phyloP scores from a whole-genome alignment of 768 basidiomycete genomes.

The Roridomyces roridus region DNA sequence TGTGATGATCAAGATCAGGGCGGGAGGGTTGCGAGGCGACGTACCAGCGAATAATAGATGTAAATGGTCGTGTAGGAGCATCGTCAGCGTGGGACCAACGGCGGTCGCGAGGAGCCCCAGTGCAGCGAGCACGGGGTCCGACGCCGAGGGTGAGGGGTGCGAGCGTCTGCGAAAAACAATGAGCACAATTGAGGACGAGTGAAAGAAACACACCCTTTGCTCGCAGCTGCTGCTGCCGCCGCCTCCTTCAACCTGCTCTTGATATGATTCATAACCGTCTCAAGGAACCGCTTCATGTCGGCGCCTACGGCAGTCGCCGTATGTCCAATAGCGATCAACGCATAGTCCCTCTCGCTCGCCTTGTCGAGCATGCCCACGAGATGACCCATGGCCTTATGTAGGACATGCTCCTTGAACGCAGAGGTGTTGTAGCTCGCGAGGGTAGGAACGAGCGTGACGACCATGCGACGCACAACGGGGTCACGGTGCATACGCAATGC shows the following conservation, averaged over 20 bases:
- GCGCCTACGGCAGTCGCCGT: slow-evolving; percentile 90
- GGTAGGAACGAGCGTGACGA: slow-evolving; percentile 94
- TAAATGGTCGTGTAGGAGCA: slow-evolving; percentile 94
- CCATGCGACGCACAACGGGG: slow-evolving; percentile 89
- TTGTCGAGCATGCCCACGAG: slow-evolving; percentile 89
- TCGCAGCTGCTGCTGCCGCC: background rate
- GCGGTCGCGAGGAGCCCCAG: slow-evolving; percentile 94
- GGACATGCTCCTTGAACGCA: slow-evolving; percentile 88
- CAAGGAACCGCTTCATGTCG: slow-evolving; percentile 97
- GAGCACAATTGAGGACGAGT: background rate
- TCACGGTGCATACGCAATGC: slow-evolving; percentile 89
- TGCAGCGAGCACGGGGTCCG: slow-evolving; percentile 97
- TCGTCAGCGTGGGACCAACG: slow-evolving; percentile 95
- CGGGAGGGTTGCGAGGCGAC: background rate
- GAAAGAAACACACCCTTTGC: slow-evolving; percentile 58
- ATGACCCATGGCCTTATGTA: slow-evolving; percentile 95
- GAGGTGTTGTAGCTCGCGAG: slow-evolving; percentile 95
- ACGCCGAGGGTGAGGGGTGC: slow-evolving; percentile 63
- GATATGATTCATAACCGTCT: slow-evolving; percentile 87
- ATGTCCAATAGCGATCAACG: slow-evolving; percentile 96
- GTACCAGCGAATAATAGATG: slow-evolving; percentile 79
- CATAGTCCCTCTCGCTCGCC: slow-evolving; percentile 76
- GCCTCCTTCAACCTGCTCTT: slow-evolving; percentile 47
- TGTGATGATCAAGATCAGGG: background rate
- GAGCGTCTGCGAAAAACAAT: slow-evolving; percentile 8